Evolutionary conservation across 1,139 yeast species (phyloP), one percentile per base, ranked within the genome.

Genomic region (Trichomonascaceae sp.): DNA sequence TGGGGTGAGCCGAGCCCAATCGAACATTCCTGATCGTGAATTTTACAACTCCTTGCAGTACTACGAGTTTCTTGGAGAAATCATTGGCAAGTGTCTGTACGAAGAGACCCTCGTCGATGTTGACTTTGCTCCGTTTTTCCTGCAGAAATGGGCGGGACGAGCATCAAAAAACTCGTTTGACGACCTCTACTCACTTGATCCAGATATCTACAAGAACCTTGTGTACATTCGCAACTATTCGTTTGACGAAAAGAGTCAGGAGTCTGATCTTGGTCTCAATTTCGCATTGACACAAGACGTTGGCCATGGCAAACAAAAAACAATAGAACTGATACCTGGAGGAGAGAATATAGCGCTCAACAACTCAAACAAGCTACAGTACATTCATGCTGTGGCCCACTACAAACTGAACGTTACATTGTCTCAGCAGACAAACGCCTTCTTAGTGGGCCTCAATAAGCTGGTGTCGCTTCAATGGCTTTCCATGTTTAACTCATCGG

Each of bases 51-150:
- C 61, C 17, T 51, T 76, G 33, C 50, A 57, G 17, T 65, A 67
- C 38, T 56, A 71, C 33, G 65, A 65, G 43, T 85, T 84, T 47
- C 55, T 85, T 44, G 98, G 98, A 0, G 74, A 69, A 57, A 61
- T 85, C 6, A 65, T 89, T 32, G 98, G 97, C 1, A 89, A 85
- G 51, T 85, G 97, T 49, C 60, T 89, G n/a, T 84, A 79, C 50
- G 94, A 82, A 38, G 74, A 76, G 36, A 77, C 85, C 3, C 62
- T 87, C 42, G 72, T 89, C 11, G 94, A 87, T 53, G 71, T 82
- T 17, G 70, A 76, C 13, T 87, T 89, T 65, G 87, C 96, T 0
- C 82, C 92, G 3, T 84, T 85, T 45, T 89, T 89, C 50, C 56
- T 89, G 32, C 76, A 74, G 42, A 81, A 79, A 52, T 72, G 92